These are phyloP conservation scores for Macroventuria anomochaeta DNA, from an alignment of 2,329 filamentous ascomycete species.

Conservation along the genomic window DNA sequence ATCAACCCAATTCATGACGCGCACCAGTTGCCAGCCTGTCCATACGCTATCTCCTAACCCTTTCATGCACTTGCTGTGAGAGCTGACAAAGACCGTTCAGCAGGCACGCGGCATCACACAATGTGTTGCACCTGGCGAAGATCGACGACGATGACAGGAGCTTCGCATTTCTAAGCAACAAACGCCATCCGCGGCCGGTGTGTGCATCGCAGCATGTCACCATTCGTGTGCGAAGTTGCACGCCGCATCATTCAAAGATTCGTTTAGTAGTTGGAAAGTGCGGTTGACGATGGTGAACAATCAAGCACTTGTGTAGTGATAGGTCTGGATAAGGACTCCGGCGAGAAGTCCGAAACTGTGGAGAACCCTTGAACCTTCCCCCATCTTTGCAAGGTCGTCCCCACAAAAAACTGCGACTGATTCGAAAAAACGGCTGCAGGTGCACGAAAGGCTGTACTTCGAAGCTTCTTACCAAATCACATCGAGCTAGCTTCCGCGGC, in stretches of 20 bases:
- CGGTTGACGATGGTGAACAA: too few relatives aligned
- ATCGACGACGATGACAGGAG: conserved; percentile 7
- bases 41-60: too few relatives aligned
- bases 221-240: not conserved
- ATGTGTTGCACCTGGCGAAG: conserved; percentile 2
- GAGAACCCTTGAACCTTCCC: conserved; percentile 3
- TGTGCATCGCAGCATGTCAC: not conserved
- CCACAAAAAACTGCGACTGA: conserved; percentile 8
- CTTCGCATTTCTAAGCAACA: conserved; percentile 10
- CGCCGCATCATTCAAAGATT: not conserved
- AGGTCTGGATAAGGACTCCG: not conserved
- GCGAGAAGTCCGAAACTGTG: conserved; percentile 17
- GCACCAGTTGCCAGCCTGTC: too few relatives aligned
- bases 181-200: conserved; percentile 15
- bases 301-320: not conserved
- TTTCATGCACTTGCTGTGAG: not conserved
- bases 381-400: conserved; percentile 7
- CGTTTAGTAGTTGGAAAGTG: not conserved
- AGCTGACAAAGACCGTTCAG: not conserved
- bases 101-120: not conserved
- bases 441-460: not conserved
- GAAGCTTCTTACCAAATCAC: not conserved
- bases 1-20: too few relatives aligned
- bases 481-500: conserved; percentile 30
- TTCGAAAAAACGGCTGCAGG: not conserved